Conservation (phyloP, 179 eudicot genomes). For the Beta corolliflora region DNA sequence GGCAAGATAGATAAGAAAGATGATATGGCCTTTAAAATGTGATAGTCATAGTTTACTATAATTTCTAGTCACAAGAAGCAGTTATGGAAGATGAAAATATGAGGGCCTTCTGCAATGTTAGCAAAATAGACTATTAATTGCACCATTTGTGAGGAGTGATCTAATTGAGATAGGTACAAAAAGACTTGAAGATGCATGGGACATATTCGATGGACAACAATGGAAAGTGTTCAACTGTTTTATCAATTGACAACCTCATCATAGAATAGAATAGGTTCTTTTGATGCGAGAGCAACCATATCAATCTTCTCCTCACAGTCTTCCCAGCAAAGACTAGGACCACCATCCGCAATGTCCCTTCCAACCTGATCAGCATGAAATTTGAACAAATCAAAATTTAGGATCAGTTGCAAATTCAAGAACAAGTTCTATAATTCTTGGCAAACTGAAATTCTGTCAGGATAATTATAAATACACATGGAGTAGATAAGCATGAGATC, state of each 20-base stretch:
- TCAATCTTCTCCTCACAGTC: conserved; percentile 80
- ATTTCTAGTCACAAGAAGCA: neutral
- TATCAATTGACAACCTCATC: conserved; percentile 65
- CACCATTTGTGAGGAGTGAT: neutral
- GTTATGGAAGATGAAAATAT: neutral
- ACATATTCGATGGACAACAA: conserved; percentile 8
- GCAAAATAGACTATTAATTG: neutral
- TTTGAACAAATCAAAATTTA: neutral
- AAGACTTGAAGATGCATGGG: neutral
- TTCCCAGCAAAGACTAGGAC: conserved; percentile 62
- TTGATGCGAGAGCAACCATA: conserved; percentile 68
- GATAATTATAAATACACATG: neutral
- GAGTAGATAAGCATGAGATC: neutral
- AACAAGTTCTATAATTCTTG: neutral
- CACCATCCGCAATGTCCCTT: conserved; percentile 36
- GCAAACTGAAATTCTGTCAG: neutral
- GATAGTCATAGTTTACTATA: neutral
- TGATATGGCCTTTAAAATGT: neutral
- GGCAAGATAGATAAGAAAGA: neutral
- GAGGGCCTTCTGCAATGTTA: neutral
- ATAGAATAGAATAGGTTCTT: conserved; percentile 91
- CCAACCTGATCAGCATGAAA: conserved; percentile 32
- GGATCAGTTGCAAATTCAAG: neutral
- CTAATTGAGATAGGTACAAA: neutral
- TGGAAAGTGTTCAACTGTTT: neutral